Conservation (phyloP, 2,329 filamentous ascomycete genomes). For the Herpomyces periplanetae region DNA sequence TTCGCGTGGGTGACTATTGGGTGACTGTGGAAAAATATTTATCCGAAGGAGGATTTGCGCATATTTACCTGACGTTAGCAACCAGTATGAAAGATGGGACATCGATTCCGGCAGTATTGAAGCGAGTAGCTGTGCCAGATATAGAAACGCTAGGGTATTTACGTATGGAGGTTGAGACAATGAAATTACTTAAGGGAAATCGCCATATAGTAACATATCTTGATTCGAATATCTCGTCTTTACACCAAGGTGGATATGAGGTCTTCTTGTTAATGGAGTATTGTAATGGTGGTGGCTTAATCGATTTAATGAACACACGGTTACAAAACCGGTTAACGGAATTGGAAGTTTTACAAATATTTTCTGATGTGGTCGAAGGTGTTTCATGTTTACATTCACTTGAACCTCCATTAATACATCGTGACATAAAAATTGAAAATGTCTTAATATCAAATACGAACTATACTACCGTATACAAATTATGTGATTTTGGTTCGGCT, state of each 20-base stretch:
- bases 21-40: slow-evolving; percentile 89
- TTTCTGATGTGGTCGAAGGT: slow-evolving; percentile 73
- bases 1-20: slow-evolving; percentile 66
- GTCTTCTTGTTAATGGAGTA: slow-evolving; percentile 96
- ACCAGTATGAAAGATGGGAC: slow-evolving; percentile 34
- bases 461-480: slow-evolving; percentile 42
- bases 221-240: slow-evolving; percentile 81
- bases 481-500: slow-evolving; percentile 88
- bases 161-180: slow-evolving; percentile 94
- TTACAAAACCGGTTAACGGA: slow-evolving; percentile 85
- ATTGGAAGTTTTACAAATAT: slow-evolving; percentile 86
- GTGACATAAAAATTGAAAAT: slow-evolving; percentile 91
- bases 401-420: slow-evolving; percentile 59
- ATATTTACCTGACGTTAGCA: slow-evolving; percentile 81
- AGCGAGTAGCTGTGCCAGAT: slow-evolving; percentile 81
- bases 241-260: slow-evolving; percentile 73
- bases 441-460: slow-evolving; percentile 70
- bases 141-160: slow-evolving; percentile 77
- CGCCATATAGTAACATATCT: slow-evolving; percentile 87
- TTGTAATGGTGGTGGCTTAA: slow-evolving; percentile 69
- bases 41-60: slow-evolving; percentile 86
- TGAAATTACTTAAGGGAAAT: slow-evolving; percentile 96
- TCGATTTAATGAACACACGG: slow-evolving; percentile 98
- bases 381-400: slow-evolving; percentile 98
- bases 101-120: slow-evolving; percentile 48